Evolutionary conservation across 2,329 filamentous ascomycete species (phyloP).

Genomic region (Ascochyta lentis): DNA sequence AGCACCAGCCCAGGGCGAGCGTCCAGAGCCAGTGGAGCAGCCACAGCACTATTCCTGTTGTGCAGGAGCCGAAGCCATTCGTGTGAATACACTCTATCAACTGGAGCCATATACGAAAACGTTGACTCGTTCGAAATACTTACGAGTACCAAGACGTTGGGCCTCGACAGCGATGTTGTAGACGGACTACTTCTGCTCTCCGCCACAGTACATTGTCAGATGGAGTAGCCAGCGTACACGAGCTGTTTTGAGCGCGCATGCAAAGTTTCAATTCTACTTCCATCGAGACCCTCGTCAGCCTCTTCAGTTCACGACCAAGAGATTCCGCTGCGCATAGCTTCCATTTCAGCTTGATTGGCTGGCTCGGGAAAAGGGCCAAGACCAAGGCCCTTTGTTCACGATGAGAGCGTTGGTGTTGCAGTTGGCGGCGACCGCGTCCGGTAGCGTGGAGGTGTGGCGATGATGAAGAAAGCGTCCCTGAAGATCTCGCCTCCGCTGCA

Average conservation of each 20-base stretch:
- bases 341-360: not conserved
- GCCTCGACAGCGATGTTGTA: too few relatives aligned
- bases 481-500: constrained; percentile 10
- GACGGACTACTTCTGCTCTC: too few relatives aligned
- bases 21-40: constrained; percentile 26
- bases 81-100: constrained; percentile 19
- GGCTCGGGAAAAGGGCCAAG: not conserved
- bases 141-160: too few relatives aligned
- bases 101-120: too few relatives aligned
- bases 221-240: too few relatives aligned
- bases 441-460: not conserved
- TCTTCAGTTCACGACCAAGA: too few relatives aligned
- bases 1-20: constrained; percentile 13
- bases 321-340: too few relatives aligned
- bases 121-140: too few relatives aligned
- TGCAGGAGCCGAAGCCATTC: constrained; percentile 34
- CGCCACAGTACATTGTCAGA: too few relatives aligned
- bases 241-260: too few relatives aligned
- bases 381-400: not conserved
- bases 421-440: not conserved
- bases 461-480: constrained; percentile 4
- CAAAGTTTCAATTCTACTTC: too few relatives aligned
- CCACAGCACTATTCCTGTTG: constrained; percentile 17
- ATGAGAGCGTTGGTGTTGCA: constrained; percentile 3
- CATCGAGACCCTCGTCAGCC: too few relatives aligned